Base-by-base conservation (phyloP, 306 rosid genomes). In the Luffa aegyptiaca region DNA sequence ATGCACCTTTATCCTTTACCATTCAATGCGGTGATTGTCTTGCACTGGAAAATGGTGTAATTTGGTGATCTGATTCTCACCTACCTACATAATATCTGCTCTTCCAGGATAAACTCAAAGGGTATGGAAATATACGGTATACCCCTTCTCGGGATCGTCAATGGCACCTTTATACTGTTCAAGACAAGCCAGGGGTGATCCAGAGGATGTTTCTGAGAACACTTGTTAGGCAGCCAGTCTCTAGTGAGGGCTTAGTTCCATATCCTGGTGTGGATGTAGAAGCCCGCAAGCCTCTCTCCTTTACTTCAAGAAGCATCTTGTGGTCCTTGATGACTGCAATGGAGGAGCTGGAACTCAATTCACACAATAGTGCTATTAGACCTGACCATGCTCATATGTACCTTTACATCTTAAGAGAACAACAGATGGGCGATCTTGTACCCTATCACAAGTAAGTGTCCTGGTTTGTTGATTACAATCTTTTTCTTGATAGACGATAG, bases 301-400 rank as follows among this genome's bases (percentile, higher is more conserved):
- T 84, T 85, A 92, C 97, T 87, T 90, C 97, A 44, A 89, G 91
- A 81, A 93, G 96, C 87, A 90, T 95, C 80, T 93, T 90, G 78
- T 87, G 97, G 86, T 93, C 99, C 87, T 83, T 95, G 84, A 81
- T 86, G 90, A 90, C 92, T 76, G 99, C 97, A 82, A 95, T 95
- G 99, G 99, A 95, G 79, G 99, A 93, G 90, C 87, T 95, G 89
- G 99, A 95, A 85, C 96, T 95, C 56, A 95, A 93, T 85, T 83
- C 97, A 36, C 97, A 95, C 84, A 95, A 93, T 84, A 84, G 96
- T 77, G 82, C 88, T 68, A 78, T 89, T 86, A 92, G 83, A 85
- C 82, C 96, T 79, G 97, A 95, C 63, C 92, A 92, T 81, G 90
- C 93, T 86, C 99, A 93, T 90, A 91, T 95, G 96, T 95, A 95